Evolutionary conservation across 352 stramenopile species (phyloP).

Genomic region (Pelagophyceae sp.): DNA sequence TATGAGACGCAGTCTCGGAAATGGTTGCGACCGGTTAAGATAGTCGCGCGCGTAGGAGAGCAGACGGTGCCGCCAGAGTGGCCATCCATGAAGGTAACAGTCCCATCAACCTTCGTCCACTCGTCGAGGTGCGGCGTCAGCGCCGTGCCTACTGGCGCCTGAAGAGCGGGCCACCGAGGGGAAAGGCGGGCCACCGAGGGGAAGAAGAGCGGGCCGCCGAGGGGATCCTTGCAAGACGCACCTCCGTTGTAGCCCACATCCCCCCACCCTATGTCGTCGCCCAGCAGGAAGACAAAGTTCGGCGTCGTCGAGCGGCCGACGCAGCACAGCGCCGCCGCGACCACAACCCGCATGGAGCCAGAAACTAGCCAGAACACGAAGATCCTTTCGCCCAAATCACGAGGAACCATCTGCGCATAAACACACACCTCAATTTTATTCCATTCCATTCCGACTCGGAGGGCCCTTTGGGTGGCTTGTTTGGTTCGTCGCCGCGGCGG

Average conservation of each 20-base stretch:
- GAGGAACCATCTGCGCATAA: too few relatives aligned
- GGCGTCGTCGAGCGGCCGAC: not conserved
- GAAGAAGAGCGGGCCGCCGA: too few relatives aligned
- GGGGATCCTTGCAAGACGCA: too few relatives aligned
- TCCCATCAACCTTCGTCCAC: constrained; percentile 22
- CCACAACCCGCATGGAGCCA: not conserved
- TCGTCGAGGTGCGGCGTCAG: constrained; percentile 34
- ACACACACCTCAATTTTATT: too few relatives aligned
- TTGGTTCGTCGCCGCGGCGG: too few relatives aligned
- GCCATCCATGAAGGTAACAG: constrained; percentile 30
- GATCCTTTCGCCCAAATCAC: too few relatives aligned
- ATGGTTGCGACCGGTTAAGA: constrained; percentile 32
- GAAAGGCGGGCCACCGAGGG: too few relatives aligned
- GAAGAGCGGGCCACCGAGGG: too few relatives aligned
- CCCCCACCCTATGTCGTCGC: constrained; percentile 36
- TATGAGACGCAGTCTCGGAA: constrained; percentile 36
- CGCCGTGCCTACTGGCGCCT: too few relatives aligned
- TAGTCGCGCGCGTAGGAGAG: constrained; percentile 31
- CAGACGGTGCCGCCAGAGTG: constrained; percentile 33
- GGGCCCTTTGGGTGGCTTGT: too few relatives aligned
- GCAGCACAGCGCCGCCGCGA: not conserved
- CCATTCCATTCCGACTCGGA: too few relatives aligned
- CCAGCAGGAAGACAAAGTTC: constrained; percentile 32
- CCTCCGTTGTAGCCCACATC: constrained; percentile 35
- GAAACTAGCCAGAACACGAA: not conserved